Percentiles rank a stretch among this genome's conserved stretches.
Conservation (phyloP, 169 alveolate species). For the Cryptosporidium canis region DNA sequence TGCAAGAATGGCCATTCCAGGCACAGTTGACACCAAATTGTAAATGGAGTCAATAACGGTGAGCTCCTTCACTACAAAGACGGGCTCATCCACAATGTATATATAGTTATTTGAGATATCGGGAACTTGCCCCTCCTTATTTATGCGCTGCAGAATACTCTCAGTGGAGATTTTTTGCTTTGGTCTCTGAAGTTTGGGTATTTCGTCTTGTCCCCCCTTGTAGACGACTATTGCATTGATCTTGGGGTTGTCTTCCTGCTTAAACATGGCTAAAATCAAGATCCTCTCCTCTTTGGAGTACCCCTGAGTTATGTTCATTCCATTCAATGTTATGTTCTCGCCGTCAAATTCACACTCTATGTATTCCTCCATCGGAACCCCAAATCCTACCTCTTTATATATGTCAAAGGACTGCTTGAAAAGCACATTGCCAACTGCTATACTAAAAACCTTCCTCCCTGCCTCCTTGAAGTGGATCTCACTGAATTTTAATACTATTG, state of each 20-base stretch:
- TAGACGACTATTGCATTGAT: slow-evolving; percentile 68
- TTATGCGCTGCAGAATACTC: background rate
- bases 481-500: slow-evolving; percentile 59
- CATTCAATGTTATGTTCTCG: slow-evolving; percentile 19
- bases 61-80: background rate
- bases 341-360: slow-evolving; percentile 49
- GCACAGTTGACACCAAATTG: slow-evolving; percentile 7
- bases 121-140: slow-evolving; percentile 21
- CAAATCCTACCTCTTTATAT: slow-evolving; percentile 59
- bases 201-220: background rate
- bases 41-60: slow-evolving; percentile 1
- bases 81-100: slow-evolving; percentile 19
- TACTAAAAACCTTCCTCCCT: slow-evolving; percentile 32
- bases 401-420: slow-evolving; percentile 42
- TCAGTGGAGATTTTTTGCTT: slow-evolving; percentile 5
- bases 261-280: slow-evolving; percentile 49
- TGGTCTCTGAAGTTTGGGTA: slow-evolving; percentile 59
- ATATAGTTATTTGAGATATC: background rate
- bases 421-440: slow-evolving; percentile 55
- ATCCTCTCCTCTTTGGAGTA: slow-evolving; percentile 39
- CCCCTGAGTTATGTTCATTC: slow-evolving; percentile 34
- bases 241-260: slow-evolving; percentile 57
- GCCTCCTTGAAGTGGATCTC: slow-evolving; percentile 46
- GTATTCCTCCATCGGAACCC: slow-evolving; percentile 58
- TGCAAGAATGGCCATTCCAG: slow-evolving; percentile 8